Percentiles rank a stretch among this genome's conserved stretches.
These are phyloP conservation scores for Plasmodium vivax DNA, from an alignment of 169 alveolate species.

Conservation along the genomic window DNA sequence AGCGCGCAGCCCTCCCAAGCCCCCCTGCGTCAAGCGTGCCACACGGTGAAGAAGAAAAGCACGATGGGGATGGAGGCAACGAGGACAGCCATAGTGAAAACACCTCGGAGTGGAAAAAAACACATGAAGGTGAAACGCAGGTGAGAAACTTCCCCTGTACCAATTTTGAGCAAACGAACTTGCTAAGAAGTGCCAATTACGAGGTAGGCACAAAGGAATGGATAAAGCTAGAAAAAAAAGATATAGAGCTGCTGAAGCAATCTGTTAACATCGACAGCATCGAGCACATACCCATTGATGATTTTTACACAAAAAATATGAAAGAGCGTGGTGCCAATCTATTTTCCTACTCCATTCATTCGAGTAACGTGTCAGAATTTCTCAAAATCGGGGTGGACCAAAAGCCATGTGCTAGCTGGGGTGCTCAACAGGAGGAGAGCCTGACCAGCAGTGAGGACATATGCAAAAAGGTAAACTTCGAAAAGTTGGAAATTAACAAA, in stretches of 20 bases:
- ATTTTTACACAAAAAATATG: slow-evolving; percentile 30
- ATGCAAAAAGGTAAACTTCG: not conserved
- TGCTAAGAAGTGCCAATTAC: not conserved
- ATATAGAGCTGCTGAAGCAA: slow-evolving; percentile 30
- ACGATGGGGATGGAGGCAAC: not conserved
- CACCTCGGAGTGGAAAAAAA: not conserved
- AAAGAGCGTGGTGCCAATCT: slow-evolving; percentile 5
- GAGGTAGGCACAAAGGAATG: not conserved
- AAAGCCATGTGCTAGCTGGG: not conserved
- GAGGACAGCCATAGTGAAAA: not conserved
- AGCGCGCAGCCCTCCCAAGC: not conserved
- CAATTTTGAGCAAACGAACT: not conserved
- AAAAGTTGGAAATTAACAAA: slow-evolving; percentile 15
- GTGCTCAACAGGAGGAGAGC: not conserved
- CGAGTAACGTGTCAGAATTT: slow-evolving; percentile 14
- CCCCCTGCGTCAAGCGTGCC: not conserved
- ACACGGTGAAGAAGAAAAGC: not conserved
- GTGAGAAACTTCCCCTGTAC: not conserved
- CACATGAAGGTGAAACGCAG: not conserved
- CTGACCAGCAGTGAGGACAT: not conserved
- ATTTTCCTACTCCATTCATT: slow-evolving; percentile 25
- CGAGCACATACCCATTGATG: slow-evolving; percentile 38
- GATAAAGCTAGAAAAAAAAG: slow-evolving; percentile 23
- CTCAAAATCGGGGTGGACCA: not conserved
- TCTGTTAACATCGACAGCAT: slow-evolving; percentile 27